These are phyloP conservation scores for Fusarium sp. DNA, from an alignment of 2,329 filamentous ascomycete genomes.

Conservation along the genomic window DNA sequence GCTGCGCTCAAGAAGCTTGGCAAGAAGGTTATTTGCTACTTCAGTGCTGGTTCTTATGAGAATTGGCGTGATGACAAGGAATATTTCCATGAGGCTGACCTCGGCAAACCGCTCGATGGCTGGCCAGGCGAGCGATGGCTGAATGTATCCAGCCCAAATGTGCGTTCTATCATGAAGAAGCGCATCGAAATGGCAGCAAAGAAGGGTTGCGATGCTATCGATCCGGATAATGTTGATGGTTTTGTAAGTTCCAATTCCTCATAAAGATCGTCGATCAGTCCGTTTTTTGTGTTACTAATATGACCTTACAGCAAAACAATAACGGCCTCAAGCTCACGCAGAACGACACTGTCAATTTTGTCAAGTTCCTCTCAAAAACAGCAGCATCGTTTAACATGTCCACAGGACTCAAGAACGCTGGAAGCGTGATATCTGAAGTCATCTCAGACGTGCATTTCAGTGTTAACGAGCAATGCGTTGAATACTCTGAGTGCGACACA, in stretches of 20 bases:
- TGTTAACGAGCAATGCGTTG: conserved; percentile 77
- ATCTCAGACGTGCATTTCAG: conserved; percentile 69
- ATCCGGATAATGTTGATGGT: conserved; percentile 79
- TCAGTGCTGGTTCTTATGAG: conserved; percentile 78
- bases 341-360: conserved; percentile 68
- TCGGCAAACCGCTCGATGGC: conserved; percentile 70
- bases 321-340: conserved; percentile 72
- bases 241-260: conserved; percentile 59
- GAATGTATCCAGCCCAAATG: conserved; percentile 66
- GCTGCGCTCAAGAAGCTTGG: conserved; percentile 68
- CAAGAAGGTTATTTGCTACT: conserved; percentile 80
- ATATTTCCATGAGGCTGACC: conserved; percentile 67
- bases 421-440: conserved; percentile 63
- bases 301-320: conserved; percentile 62
- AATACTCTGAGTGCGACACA: conserved; percentile 70
- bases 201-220: conserved; percentile 77
- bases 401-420: conserved; percentile 78
- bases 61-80: conserved; percentile 70
- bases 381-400: conserved; percentile 68
- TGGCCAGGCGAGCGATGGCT: conserved; percentile 79
- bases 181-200: conserved; percentile 69
- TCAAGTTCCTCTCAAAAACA: conserved; percentile 70
- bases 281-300: not conserved
- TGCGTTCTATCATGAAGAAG: conserved; percentile 74
- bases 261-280: not conserved